These are phyloP conservation scores for Penicillium flavigenum DNA, from an alignment of 495 filamentous ascomycete genomes.

Conservation along the genomic window DNA sequence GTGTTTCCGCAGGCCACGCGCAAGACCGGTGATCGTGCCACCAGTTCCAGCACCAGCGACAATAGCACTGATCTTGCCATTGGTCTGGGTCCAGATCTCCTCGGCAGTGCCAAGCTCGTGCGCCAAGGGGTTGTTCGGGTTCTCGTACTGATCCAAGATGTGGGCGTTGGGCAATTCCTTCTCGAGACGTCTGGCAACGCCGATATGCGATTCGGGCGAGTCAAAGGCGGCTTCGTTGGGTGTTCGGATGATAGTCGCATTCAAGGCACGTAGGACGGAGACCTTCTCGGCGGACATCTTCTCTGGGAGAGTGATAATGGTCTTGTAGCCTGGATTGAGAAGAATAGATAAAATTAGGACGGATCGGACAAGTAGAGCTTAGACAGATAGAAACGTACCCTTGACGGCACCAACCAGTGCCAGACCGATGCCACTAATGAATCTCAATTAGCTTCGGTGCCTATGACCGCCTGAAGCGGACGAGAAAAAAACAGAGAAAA, in stretches of 20 bases:
- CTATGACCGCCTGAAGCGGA: background rate
- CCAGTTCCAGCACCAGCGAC: conserved; percentile 95
- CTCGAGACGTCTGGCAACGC: conserved; percentile 82
- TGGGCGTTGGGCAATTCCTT: conserved; percentile 96
- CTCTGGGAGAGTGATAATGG: conserved; percentile 97
- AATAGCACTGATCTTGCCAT: conserved; percentile 78
- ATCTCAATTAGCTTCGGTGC: conserved; percentile 21
- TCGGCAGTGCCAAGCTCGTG: conserved; percentile 95
- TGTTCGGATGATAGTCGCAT: conserved; percentile 95
- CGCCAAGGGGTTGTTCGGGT: conserved; percentile 85
- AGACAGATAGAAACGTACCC: conserved; percentile 42
- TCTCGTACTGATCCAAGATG: conserved; percentile 95
- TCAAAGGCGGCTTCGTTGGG: conserved; percentile 95
- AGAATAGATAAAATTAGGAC: conserved; percentile 8
- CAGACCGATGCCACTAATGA: conserved; percentile 79
- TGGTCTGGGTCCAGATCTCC: conserved; percentile 92
- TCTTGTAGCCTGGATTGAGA: conserved; percentile 67
- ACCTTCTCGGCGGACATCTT: conserved; percentile 99
- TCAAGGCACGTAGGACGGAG: conserved; percentile 84
- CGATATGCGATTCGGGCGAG: conserved; percentile 93
- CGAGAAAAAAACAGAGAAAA: no score
- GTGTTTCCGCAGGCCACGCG: conserved; percentile 83
- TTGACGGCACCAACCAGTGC: conserved; percentile 93
- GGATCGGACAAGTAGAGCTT: background rate
- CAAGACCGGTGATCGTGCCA: conserved; percentile 89